phyloP scores from a whole-genome alignment of 441 rosid genomes.

The Pelargonium myrrhifolium region DNA sequence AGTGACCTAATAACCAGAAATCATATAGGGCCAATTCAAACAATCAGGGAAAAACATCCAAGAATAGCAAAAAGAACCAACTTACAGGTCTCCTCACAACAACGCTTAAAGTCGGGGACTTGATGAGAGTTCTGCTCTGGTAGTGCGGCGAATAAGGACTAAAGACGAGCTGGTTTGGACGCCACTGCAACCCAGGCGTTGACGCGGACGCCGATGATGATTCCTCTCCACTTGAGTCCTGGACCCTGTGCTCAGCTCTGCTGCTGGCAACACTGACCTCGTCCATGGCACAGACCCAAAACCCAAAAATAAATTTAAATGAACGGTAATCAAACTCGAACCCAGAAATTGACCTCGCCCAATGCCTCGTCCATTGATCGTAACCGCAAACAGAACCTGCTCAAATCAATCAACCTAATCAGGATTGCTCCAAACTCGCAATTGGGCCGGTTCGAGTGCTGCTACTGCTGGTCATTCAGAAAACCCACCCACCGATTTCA shows the following conservation, averaged over 20 bases:
- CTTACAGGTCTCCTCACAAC: conserved; percentile 69
- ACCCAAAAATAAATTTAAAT: conserved; percentile 17
- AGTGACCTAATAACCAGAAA: conserved; percentile 7
- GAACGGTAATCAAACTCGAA: conserved; percentile 28
- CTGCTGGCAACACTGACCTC: conserved; percentile 42
- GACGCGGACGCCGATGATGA: conserved; percentile 22
- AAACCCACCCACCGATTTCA: conserved; percentile 6
- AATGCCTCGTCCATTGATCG: conserved; percentile 26
- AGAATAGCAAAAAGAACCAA: conserved; percentile 15
- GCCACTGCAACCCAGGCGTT: conserved; percentile 34
- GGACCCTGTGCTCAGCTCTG: conserved; percentile 35
- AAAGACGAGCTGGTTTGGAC: conserved; percentile 70
- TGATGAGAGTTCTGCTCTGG: conserved; percentile 25
- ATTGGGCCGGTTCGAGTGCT: background rate
- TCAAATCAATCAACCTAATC: background rate
- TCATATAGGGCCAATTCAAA: conserved; percentile 12
- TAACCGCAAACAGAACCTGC: background rate
- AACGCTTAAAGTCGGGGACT: conserved; percentile 41
- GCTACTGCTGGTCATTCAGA: background rate
- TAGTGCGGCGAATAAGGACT: conserved; percentile 28
- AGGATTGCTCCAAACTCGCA: background rate
- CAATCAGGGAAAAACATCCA: background rate
- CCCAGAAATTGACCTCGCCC: conserved; percentile 31
- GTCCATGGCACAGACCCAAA: conserved; percentile 38
- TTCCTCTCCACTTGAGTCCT: conserved; percentile 28